A percentile compares a stretch with the other conserved stretches of the same genome.
phyloP scores from a whole-genome alignment of 176 grass and related monocot species.

The Rhynchospora pubera region DNA sequence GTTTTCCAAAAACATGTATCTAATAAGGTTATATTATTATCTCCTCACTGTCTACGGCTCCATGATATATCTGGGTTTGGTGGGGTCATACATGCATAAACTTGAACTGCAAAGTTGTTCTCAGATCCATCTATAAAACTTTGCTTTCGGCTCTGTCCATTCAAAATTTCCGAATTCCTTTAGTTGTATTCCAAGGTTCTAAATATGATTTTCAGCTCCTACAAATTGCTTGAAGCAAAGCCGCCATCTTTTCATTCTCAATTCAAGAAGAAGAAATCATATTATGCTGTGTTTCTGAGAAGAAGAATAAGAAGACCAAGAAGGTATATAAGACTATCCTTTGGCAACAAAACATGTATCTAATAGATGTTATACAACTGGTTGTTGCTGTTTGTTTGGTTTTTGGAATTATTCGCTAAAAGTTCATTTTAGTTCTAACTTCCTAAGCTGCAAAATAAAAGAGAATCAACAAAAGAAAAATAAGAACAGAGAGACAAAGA shows the following conservation, averaged over 20 bases:
- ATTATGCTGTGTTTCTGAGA: background rate
- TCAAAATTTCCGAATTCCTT: background rate
- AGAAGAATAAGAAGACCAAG: background rate
- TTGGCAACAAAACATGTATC: too few species aligned
- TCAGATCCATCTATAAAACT: conserved; percentile 3
- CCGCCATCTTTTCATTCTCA: background rate
- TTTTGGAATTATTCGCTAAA: background rate
- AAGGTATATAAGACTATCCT: conserved; percentile 2
- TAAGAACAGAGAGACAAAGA: background rate
- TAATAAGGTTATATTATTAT: too few species aligned
- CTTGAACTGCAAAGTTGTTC: background rate
- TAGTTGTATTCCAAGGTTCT: background rate
- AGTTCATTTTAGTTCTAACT: background rate
- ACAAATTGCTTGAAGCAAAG: background rate
- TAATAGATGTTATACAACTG: background rate
- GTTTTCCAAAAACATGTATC: too few species aligned
- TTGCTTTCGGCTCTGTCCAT: background rate
- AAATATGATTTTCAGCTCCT: background rate
- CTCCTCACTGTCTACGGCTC: background rate
- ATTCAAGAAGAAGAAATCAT: background rate
- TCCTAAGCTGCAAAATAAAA: background rate
- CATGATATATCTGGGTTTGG: background rate
- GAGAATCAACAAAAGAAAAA: background rate
- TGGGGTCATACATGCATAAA: background rate
- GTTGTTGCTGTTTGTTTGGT: background rate